Evolutionary conservation across 768 basidiomycete genomes (phyloP), one percentile per base, ranked within the genome.

Genomic region (Suillus fuscotomentosus): DNA sequence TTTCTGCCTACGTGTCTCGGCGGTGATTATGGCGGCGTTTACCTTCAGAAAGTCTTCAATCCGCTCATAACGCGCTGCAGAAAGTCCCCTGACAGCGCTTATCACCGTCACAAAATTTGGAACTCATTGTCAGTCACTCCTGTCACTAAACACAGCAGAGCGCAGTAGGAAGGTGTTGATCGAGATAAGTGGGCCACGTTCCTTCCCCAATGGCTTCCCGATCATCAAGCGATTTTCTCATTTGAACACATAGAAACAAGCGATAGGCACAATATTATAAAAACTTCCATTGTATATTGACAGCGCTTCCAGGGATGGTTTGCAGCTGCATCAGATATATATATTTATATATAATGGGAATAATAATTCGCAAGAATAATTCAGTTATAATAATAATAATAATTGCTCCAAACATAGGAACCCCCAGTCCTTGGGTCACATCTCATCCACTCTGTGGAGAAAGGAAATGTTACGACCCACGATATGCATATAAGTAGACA

Each of bases 1-100:
- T n/a, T 36, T 54, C 20, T 36, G 53, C 53, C 57, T 59, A 27
- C 39, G 55, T 41, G 56, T 57, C 53, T 17, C 57, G 24, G 41
- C 41, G 57, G 57, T 42, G 57, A 43, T 59, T 59, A 59, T 59
- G 57, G 41, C 57, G 57, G 57, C 57, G 57, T 59, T 59, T 59
- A 27, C 57, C 31, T 27, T 41, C 11, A 42, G 17, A 31, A 5
- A 59, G 24, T n/a, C 17, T 42, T 27, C 17, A 54, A 34, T 39
- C 24, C 57, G 51, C 51, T 31, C 27, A 53, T 31, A 53, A 41
- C 5, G 15, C n/a, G 56, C 15, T 53, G 38, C 22, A 41, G 22
- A 57, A 22, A 57, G 39, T 59, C 41, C 41, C 57, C 41, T 42
- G 57, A 57, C 38, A 57, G 38, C 38, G 38, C 38, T 39, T 24